phyloP scores from a whole-genome alignment of 2,329 filamentous ascomycete species.

The Trichoderma harzianum region DNA sequence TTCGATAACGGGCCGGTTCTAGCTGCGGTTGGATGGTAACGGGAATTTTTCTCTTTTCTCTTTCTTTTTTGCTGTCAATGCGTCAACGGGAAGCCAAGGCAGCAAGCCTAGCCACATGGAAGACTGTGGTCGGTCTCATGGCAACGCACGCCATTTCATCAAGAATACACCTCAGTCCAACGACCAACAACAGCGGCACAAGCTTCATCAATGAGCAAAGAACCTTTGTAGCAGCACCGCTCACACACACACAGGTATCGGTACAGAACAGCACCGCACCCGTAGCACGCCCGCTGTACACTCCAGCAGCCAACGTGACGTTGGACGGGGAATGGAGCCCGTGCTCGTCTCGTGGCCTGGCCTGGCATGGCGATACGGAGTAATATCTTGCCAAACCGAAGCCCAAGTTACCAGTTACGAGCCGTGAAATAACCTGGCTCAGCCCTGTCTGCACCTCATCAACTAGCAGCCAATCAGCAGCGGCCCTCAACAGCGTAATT shows the following conservation, averaged over 20 bases:
- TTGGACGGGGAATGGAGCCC: not conserved
- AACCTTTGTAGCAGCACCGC: not conserved
- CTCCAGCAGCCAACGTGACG: not conserved
- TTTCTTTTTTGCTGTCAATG: not conserved
- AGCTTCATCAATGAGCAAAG: not conserved
- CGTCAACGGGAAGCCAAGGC: not conserved
- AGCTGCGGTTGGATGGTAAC: not conserved
- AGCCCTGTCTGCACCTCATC: conserved; percentile 12
- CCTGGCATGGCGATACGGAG: not conserved
- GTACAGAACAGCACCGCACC: not conserved
- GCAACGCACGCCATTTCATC: not conserved
- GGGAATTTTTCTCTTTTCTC: too few relatives aligned
- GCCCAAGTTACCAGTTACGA: not conserved
- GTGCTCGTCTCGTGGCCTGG: not conserved
- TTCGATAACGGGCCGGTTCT: not conserved
- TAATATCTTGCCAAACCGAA: not conserved
- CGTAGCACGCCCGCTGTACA: not conserved
- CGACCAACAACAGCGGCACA: not conserved
- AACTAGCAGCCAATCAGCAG: conserved; percentile 15
- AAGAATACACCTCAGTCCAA: not conserved
- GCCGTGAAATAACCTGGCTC: not conserved
- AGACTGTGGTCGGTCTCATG: not conserved
- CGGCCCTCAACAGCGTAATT: conserved; percentile 17
- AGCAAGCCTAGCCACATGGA: not conserved
- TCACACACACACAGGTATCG: not conserved